Evolutionary conservation across 352 stramenopile genomes (phyloP).

Genomic region (Phytophthora meadii): DNA sequence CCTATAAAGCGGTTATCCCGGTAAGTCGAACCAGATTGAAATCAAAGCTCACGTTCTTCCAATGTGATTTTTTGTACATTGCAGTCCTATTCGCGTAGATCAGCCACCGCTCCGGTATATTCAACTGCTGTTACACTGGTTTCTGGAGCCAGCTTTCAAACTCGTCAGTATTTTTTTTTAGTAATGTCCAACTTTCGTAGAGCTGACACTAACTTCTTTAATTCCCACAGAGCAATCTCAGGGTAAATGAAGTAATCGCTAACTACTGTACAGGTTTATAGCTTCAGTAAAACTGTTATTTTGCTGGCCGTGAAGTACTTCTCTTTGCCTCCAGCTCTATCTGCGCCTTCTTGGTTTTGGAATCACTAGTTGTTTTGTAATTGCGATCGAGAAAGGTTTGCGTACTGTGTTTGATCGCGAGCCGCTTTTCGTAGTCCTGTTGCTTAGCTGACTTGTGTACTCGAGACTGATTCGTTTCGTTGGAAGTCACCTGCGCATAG

Average conservation of each 20-base stretch:
- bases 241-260: conserved; percentile 14
- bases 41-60: not conserved
- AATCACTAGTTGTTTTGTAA: conserved; percentile 50
- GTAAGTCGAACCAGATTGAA: conserved; percentile 25
- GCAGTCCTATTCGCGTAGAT: conserved; percentile 12
- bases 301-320: conserved; percentile 7
- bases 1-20: conserved; percentile 55
- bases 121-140: conserved; percentile 11
- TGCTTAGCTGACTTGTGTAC: conserved; percentile 64
- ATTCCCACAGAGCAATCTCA: conserved; percentile 15
- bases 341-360: conserved; percentile 70
- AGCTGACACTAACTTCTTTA: not conserved
- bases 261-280: conserved; percentile 1
- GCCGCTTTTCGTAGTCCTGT: conserved; percentile 72
- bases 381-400: conserved; percentile 74
- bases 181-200: not conserved
- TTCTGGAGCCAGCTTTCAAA: conserved; percentile 22
- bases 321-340: conserved; percentile 52
- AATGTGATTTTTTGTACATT: not conserved
- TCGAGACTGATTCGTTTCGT: conserved; percentile 41
- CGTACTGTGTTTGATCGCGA: conserved; percentile 58
- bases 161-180: conserved; percentile 20
- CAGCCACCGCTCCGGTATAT: conserved; percentile 10
- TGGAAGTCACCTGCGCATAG: conserved; percentile 42
- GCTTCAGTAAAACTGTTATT: conserved; percentile 9